Percentiles rank a stretch among this genome's conserved stretches.
Evolutionary conservation across 2,329 filamentous ascomycete species (phyloP).

Genomic region (Chalaropsis thielavioides): DNA sequence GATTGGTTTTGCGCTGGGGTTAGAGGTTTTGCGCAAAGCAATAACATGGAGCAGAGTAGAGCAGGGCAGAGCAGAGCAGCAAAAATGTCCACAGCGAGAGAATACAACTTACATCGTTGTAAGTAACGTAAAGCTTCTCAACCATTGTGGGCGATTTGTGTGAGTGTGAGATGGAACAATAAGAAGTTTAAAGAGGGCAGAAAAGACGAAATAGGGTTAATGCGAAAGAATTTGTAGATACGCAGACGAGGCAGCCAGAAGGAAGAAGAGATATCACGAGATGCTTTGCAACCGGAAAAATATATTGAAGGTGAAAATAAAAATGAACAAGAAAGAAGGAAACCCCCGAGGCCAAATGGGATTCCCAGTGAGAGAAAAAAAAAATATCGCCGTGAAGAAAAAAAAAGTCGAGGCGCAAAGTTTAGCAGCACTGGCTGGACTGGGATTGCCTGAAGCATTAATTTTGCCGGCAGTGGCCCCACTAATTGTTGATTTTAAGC

Average conservation of each 20-base stretch:
- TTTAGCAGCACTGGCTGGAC: background rate
- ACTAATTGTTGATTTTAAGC: background rate
- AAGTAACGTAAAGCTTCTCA: conserved; percentile 78
- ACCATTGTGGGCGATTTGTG: conserved; percentile 44
- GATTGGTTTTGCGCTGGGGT: background rate
- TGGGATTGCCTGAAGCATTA: background rate
- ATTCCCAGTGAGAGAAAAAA: background rate
- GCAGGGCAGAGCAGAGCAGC: background rate
- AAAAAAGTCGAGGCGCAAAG: conserved; percentile 7
- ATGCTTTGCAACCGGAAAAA: background rate
- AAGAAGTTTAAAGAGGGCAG: background rate
- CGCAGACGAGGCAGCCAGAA: background rate
- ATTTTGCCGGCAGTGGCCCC: background rate
- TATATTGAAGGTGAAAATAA: background rate
- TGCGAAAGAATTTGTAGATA: background rate
- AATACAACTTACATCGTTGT: conserved; percentile 61
- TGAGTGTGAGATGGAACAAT: background rate
- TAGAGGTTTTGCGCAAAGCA: background rate
- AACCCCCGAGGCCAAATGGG: background rate
- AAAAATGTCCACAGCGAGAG: background rate
- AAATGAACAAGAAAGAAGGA: background rate
- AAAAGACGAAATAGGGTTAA: background rate
- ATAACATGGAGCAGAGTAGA: background rate
- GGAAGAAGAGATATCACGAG: background rate
- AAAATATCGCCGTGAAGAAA: background rate